Evolutionary conservation across 2,329 filamentous ascomycete genomes (phyloP), one percentile per base, ranked within the genome.

Genomic region (Neopestalotiopsis sp.): DNA sequence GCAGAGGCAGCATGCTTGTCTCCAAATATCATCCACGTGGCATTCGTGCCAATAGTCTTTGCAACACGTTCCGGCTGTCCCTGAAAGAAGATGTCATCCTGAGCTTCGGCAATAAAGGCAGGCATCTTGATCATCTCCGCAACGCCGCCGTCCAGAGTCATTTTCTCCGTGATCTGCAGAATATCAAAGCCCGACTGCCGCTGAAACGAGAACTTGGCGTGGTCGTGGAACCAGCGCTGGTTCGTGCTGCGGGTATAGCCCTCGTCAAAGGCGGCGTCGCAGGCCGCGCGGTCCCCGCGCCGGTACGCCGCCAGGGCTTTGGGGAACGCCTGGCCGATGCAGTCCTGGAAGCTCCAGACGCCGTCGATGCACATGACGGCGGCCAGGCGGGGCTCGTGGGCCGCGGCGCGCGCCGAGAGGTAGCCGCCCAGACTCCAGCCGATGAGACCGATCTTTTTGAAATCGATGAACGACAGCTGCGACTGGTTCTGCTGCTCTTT

Each of bases 171-270:
- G 14, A 67, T 7, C 30, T 20, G 56, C n/a, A 65, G 38, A 67
- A 69, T 71, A 13, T 77, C 73, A 67, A 71, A 81, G 9, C 74
- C 74, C 62, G 74, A 78, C 20, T 72, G 66, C 6, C 73, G 74
- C n/a, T 77, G 71, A 69, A 80, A 80, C 3, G 77, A 72, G 77
- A 78, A 81, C 1, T 80, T 66, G 4, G 79, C 78, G 67, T 81
- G 79, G 49, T 77, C 72, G 24, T 81, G 66, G 65, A 69, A 74
- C 79, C 80, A 82, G 34, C 75, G 71, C 28, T 75, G 64, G n/a
- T 67, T 49, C 4, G 49, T 65, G n/a, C 59, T 28, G 49, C 61
- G 57, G 2, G 63, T 42, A 0, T 67, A 30, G 4, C 58, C 10
- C 28, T 52, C 28, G 3, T 60, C 52, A n/a, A 74, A 58, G 45